Evolutionary conservation across 2,329 filamentous ascomycete genomes (phyloP).

Genomic region (Aspergillus cejpii): DNA sequence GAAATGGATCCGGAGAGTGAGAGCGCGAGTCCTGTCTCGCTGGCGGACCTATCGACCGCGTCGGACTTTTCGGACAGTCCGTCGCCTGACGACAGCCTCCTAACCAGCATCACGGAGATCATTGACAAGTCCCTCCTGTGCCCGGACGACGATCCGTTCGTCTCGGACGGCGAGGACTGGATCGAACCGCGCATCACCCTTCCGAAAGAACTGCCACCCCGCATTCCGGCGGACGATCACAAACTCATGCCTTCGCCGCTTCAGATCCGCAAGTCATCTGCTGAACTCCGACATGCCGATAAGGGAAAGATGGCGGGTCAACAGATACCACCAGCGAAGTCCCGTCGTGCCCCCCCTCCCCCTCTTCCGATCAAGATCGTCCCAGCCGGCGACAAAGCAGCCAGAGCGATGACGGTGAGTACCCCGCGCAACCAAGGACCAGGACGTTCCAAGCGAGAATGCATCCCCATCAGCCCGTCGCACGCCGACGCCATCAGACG

Average conservation of each 20-base stretch:
- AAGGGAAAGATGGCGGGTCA: not conserved
- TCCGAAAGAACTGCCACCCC: constrained; percentile 5
- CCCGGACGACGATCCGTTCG: constrained; percentile 22
- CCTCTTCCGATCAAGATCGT: constrained; percentile 21
- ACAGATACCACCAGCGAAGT: not conserved
- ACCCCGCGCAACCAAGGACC: not conserved
- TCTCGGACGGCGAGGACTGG: constrained; percentile 13
- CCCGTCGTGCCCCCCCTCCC: constrained; percentile 14
- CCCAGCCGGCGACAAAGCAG: not conserved
- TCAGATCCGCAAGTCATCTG: constrained; percentile 18
- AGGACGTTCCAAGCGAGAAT: not conserved
- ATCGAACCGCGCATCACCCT: not conserved
- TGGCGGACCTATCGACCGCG: constrained; percentile 4
- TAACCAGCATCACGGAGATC: constrained; percentile 22
- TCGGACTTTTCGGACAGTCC: constrained; percentile 9
- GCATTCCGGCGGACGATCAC: constrained; percentile 5
- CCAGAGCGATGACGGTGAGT: too few species aligned
- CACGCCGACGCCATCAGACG: constrained; percentile 10
- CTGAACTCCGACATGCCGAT: not conserved
- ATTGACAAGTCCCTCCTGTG: constrained; percentile 22
- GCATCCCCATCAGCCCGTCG: constrained; percentile 1
- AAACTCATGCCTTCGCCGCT: constrained; percentile 25
- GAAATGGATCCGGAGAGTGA: not conserved
- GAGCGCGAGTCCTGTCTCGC: constrained; percentile 2
- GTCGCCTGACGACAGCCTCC: constrained; percentile 15